Evolutionary conservation across 176 grass and related monocot species (phyloP).

Genomic region (Saccharum officinarum): DNA sequence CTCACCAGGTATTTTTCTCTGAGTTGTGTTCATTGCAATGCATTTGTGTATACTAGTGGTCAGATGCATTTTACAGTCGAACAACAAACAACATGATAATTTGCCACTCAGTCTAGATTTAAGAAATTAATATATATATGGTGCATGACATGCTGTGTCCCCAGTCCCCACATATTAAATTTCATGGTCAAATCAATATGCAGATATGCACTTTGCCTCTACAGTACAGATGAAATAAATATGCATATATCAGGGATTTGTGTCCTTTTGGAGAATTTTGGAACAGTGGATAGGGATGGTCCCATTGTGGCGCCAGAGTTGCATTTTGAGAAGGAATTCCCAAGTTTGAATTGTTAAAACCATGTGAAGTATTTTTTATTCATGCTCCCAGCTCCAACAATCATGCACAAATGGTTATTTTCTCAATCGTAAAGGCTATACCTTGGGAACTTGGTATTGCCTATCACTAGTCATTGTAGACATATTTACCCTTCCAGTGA

Average conservation of each 20-base stretch:
- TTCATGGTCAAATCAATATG: neutral
- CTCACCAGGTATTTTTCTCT: conserved; percentile 80
- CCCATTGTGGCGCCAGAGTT: neutral
- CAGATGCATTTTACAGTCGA: neutral
- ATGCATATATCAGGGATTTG: neutral
- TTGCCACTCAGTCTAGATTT: neutral
- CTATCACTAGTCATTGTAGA: neutral
- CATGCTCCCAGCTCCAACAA: neutral
- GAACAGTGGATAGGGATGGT: neutral
- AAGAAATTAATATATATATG: neutral
- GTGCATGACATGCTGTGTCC: neutral
- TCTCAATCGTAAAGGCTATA: neutral
- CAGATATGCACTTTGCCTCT: neutral
- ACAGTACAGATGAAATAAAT: neutral
- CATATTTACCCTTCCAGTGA: neutral
- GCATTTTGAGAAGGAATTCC: neutral
- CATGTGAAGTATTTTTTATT: neutral
- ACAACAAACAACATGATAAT: neutral
- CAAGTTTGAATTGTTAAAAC: neutral
- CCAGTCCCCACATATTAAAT: neutral
- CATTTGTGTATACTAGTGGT: neutral
- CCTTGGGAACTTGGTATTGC: neutral
- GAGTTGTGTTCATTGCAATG: neutral
- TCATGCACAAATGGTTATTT: neutral
- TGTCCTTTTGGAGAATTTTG: neutral